Evolutionary conservation across 2,329 filamentous ascomycete genomes (phyloP), one percentile per base, ranked within the genome.

Genomic region (Xenosphaeropsis pyriputrescens): DNA sequence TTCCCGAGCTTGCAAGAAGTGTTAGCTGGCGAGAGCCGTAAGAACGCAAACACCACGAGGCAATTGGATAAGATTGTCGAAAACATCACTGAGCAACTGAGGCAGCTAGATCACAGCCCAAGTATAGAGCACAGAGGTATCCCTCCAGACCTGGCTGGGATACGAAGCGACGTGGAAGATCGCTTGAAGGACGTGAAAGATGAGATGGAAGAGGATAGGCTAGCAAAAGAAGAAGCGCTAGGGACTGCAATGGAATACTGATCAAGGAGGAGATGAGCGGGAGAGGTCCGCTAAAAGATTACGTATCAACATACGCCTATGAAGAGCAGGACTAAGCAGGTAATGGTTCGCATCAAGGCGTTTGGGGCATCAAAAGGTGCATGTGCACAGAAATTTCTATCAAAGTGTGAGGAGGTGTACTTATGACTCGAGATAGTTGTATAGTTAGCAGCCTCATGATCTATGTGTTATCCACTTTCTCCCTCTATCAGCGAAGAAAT

Each of bases 71-170:
- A 79, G 26, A 79, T 94, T 32, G 70, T 93, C 4, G 70, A 80
- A 53, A 77, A 84, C 41, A 78, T 94, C 32, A 74, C 76, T 32
- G 85, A 93, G 57, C 88, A 96, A 59, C 60, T 98, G 45, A 71
- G 84, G 18, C 95, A 93, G 54, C 76, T 96, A 37, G 69, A 83
- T 51, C 72, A 77, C 29, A 85, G 85, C 6, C 91, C 91, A 1
- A 93, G 85, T 50, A 85, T 93, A 18, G 85, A 93, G 57, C 81
- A 86, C 60, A 74, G 75, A 47, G 70, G 75, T 33, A 82, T 95
- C 38, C 85, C 85, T 8, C 80, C 83, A 0, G 84, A 89, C 51
- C 67, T 91, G 6, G 67, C 70, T 14, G 74, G 67, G 32, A 67
- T 83, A 9, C 65, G 81, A 45, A 73, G 80, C 40, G 72, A 83